phyloP scores from a whole-genome alignment of 495 filamentous ascomycete species.

The Xylaria sp. region DNA sequence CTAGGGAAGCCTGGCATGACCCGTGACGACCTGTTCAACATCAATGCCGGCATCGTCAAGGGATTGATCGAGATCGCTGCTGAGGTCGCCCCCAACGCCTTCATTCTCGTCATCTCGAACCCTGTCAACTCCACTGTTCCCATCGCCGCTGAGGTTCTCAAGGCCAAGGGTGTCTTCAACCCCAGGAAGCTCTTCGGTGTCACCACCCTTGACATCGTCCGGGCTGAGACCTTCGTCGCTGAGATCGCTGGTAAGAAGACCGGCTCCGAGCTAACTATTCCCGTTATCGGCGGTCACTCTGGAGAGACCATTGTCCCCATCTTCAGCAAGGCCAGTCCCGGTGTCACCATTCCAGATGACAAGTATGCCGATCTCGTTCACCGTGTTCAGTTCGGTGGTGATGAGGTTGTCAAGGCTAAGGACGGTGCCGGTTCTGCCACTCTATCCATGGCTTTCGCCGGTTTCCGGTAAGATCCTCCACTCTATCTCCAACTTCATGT shows the following conservation, averaged over 20 bases:
- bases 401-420: slow-evolving; percentile 99
- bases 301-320: slow-evolving; percentile 98
- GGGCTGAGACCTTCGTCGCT: slow-evolving; percentile 95
- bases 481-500: not conserved
- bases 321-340: slow-evolving; percentile 86
- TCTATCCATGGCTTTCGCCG: slow-evolving; percentile 96
- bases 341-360: slow-evolving; percentile 81
- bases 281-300: slow-evolving; percentile 96
- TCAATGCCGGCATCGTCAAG: slow-evolving; percentile 94
- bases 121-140: slow-evolving; percentile 99
- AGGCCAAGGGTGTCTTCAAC: slow-evolving; percentile 90
- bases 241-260: slow-evolving; percentile 81
- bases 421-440: slow-evolving; percentile 94
- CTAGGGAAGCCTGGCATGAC: slow-evolving; percentile 98
- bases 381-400: slow-evolving; percentile 97
- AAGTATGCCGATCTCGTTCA: slow-evolving; percentile 87
- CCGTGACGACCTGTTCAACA: slow-evolving; percentile 98
- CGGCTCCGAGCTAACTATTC: slow-evolving; percentile 80
- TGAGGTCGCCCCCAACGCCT: slow-evolving; percentile 87
- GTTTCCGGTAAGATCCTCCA: slow-evolving; percentile 72
- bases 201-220: slow-evolving; percentile 96
- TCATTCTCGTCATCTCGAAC: slow-evolving; percentile 96
- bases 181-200: slow-evolving; percentile 95
- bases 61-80: slow-evolving; percentile 85
- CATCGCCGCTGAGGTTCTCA: slow-evolving; percentile 95